Percentiles rank a stretch among this genome's conserved stretches.
Evolutionary conservation across 1,284 basidiomycete species (phyloP).

Genomic region (Ustilago lituana): DNA sequence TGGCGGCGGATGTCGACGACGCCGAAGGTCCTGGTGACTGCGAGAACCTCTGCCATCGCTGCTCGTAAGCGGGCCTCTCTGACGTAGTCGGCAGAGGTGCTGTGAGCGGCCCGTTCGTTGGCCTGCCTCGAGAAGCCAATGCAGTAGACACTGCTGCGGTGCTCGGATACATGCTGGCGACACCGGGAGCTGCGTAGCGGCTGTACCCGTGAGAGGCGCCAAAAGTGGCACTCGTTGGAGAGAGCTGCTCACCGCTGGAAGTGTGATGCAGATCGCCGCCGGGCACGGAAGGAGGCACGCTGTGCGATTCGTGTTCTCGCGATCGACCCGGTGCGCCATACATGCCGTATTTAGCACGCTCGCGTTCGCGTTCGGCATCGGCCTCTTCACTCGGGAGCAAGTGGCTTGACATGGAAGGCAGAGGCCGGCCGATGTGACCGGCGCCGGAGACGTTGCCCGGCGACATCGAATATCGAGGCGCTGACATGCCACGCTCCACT

Average conservation of each 20-base stretch:
- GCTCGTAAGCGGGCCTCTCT: slow-evolving; percentile 31
- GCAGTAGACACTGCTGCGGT: slow-evolving; percentile 14
- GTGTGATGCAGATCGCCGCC: slow-evolving; percentile 26
- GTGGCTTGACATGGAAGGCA: slow-evolving; percentile 22
- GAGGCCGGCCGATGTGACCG: slow-evolving; percentile 19
- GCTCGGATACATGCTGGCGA: slow-evolving; percentile 27
- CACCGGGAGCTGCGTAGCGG: slow-evolving; percentile 27
- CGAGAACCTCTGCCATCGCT: slow-evolving; percentile 39
- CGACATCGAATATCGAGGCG: slow-evolving; percentile 39
- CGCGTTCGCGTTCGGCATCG: slow-evolving; percentile 19
- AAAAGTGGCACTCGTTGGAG: slow-evolving; percentile 28
- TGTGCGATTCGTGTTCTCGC: slow-evolving; percentile 35
- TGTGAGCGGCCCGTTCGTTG: slow-evolving; percentile 27
- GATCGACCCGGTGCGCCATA: slow-evolving; percentile 21
- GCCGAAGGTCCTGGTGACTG: slow-evolving; percentile 34
- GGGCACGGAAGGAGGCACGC: slow-evolving; percentile 25
- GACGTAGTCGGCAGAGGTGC: slow-evolving; percentile 23
- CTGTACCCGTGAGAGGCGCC: slow-evolving; percentile 27
- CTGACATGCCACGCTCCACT: slow-evolving; percentile 22
- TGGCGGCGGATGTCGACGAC: not conserved
- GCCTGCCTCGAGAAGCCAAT: slow-evolving; percentile 11
- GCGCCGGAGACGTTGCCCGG: slow-evolving; percentile 18
- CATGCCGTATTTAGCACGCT: slow-evolving; percentile 14
- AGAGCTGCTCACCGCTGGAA: slow-evolving; percentile 21
- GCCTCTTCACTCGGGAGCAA: slow-evolving; percentile 15